These are phyloP conservation scores for Rosa lucieae DNA, from an alignment of 306 rosid genomes.

Conservation along the genomic window DNA sequence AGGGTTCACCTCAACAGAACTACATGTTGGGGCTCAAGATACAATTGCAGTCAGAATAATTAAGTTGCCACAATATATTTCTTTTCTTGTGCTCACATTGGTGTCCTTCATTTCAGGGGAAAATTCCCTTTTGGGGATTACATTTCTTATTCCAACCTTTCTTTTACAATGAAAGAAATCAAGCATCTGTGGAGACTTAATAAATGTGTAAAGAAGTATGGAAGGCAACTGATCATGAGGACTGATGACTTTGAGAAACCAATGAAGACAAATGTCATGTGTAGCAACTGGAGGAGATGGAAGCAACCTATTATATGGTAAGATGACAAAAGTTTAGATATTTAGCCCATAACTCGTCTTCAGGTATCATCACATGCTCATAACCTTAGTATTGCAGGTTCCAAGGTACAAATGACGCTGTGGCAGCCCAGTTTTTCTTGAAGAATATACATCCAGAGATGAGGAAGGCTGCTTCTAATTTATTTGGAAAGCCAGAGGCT, in stretches of 20 bases:
- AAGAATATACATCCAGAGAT: slow-evolving; percentile 78
- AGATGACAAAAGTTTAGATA: slow-evolving; percentile 15
- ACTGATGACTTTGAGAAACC: slow-evolving; percentile 96
- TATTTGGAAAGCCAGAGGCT: slow-evolving; percentile 71
- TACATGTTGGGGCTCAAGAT: background rate
- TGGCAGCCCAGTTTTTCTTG: slow-evolving; percentile 87
- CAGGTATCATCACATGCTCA: slow-evolving; percentile 30
- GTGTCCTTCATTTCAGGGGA: slow-evolving; percentile 50
- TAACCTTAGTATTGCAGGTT: slow-evolving; percentile 63
- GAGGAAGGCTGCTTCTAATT: slow-evolving; percentile 71
- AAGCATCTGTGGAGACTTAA: slow-evolving; percentile 92
- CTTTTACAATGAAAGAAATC: slow-evolving; percentile 87
- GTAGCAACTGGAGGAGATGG: slow-evolving; percentile 94
- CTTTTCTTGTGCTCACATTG: slow-evolving; percentile 28
- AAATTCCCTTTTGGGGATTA: slow-evolving; percentile 85
- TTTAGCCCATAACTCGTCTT: slow-evolving; percentile 14
- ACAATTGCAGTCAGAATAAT: background rate
- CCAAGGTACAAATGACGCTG: slow-evolving; percentile 89
- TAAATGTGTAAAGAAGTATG: slow-evolving; percentile 61
- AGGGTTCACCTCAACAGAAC: background rate
- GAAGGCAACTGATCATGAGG: slow-evolving; percentile 74
- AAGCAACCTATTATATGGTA: slow-evolving; percentile 94
- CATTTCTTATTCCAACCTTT: slow-evolving; percentile 67
- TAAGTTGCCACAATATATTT: background rate
- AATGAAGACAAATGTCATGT: slow-evolving; percentile 70